phyloP scores from a whole-genome alignment of 2,329 filamentous ascomycete species.

The Chalaropsis thielavioides region DNA sequence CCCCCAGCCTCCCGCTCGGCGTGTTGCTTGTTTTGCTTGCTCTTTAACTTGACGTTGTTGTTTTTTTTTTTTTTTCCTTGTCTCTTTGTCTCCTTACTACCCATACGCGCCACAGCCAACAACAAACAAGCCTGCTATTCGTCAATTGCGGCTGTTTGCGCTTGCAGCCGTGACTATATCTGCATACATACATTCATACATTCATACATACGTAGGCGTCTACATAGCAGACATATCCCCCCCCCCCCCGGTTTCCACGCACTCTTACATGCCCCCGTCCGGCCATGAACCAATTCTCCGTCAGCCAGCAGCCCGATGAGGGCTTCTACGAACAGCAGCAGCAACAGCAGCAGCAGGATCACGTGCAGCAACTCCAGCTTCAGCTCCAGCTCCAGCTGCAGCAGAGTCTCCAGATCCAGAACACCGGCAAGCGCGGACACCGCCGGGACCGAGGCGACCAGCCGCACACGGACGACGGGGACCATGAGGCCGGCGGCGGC shows the following conservation, averaged over 20 bases:
- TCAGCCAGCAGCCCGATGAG: constrained; percentile 13
- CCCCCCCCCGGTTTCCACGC: too few relatives aligned
- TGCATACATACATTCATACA: too few relatives aligned
- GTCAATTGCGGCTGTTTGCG: too few relatives aligned
- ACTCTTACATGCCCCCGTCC: too few relatives aligned
- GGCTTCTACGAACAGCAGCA: constrained; percentile 14
- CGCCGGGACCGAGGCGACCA: background rate
- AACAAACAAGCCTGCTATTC: background rate
- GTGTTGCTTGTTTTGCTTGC: background rate
- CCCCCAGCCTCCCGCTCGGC: too few relatives aligned
- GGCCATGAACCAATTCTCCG: background rate
- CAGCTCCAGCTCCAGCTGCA: background rate
- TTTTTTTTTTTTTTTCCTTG: background rate
- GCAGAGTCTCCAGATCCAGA: background rate
- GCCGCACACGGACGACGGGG: background rate
- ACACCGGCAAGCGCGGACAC: background rate
- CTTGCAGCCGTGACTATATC: too few relatives aligned
- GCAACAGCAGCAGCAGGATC: constrained; percentile 1
- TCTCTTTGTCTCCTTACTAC: background rate
- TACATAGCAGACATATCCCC: too few relatives aligned
- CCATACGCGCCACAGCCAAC: background rate
- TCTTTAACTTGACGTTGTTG: background rate
- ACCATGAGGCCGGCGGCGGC: background rate
- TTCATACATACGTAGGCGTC: too few relatives aligned
- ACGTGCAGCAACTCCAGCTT: background rate